Evolutionary conservation across 805 yeast genomes (phyloP).

Genomic region (Monosporozyma yasuniensis): DNA sequence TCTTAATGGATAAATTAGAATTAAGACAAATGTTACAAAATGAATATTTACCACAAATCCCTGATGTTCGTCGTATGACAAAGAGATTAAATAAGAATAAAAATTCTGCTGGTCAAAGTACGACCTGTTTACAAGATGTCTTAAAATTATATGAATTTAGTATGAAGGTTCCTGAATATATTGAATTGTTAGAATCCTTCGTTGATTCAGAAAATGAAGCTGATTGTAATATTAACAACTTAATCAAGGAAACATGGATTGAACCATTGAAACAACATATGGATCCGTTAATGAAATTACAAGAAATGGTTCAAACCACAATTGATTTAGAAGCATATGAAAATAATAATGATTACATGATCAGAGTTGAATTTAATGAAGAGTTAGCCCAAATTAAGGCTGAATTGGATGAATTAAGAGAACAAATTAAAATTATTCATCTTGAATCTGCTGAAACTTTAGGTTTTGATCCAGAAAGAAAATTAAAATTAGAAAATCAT

Average conservation of each 20-base stretch:
- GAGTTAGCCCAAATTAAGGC: slow-evolving; percentile 52
- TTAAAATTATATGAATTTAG: slow-evolving; percentile 80
- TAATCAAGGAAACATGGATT: slow-evolving; percentile 48
- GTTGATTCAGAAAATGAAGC: slow-evolving; percentile 26
- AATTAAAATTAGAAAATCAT: slow-evolving; percentile 82
- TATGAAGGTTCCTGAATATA: slow-evolving; percentile 58
- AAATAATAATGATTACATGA: slow-evolving; percentile 65
- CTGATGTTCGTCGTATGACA: slow-evolving; percentile 70
- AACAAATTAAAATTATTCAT: slow-evolving; percentile 53
- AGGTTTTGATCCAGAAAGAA: slow-evolving; percentile 75
- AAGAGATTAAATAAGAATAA: slow-evolving; percentile 56
- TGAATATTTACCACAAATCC: slow-evolving; percentile 61
- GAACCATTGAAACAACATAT: slow-evolving; percentile 43
- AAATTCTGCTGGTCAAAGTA: slow-evolving; percentile 19
- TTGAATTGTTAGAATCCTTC: slow-evolving; percentile 42
- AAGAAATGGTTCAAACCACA: slow-evolving; percentile 86
- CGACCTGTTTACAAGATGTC: slow-evolving; percentile 61
- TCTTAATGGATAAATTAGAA: slow-evolving; percentile 59
- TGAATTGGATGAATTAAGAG: slow-evolving; percentile 46
- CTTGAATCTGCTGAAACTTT: slow-evolving; percentile 61
- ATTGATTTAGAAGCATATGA: slow-evolving; percentile 79
- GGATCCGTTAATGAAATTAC: slow-evolving; percentile 51
- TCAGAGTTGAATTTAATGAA: slow-evolving; percentile 85
- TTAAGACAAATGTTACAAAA: slow-evolving; percentile 57
- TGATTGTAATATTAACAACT: slow-evolving; percentile 7